These are phyloP conservation scores for Syzygium jambos DNA, from an alignment of 345 rosid species.

Conservation along the genomic window DNA sequence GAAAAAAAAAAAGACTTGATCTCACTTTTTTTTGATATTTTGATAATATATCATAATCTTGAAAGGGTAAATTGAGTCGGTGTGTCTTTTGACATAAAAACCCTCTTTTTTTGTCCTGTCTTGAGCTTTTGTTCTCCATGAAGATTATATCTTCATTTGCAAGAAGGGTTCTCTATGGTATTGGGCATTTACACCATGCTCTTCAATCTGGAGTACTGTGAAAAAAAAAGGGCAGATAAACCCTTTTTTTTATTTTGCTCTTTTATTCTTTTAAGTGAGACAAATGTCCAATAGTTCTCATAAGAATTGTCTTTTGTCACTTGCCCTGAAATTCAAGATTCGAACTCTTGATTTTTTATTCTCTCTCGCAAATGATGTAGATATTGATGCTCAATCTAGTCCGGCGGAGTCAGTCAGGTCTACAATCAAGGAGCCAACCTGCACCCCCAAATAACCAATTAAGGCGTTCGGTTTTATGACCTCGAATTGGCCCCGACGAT, in stretches of 20 bases:
- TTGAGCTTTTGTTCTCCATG: background rate
- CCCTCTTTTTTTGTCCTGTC: background rate
- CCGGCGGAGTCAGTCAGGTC: fast-evolving
- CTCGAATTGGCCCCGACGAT: background rate
- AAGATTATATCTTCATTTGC: background rate
- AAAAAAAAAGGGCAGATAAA: background rate
- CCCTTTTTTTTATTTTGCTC: background rate
- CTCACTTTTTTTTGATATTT: background rate
- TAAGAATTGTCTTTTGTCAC: background rate
- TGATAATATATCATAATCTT: fast-evolving
- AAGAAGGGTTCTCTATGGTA: background rate
- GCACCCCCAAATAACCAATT: background rate
- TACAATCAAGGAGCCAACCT: background rate
- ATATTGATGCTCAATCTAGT: background rate
- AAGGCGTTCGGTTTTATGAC: background rate
- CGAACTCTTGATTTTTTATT: background rate
- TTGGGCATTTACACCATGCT: background rate
- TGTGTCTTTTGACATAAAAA: background rate
- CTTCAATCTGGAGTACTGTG: background rate
- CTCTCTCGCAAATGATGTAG: background rate
- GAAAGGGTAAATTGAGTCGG: background rate
- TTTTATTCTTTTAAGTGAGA: background rate
- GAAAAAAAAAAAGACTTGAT: too few relatives aligned
- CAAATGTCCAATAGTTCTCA: background rate
- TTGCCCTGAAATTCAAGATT: background rate